Conservation (phyloP, 306 rosid species). For the Comarum palustre region DNA sequence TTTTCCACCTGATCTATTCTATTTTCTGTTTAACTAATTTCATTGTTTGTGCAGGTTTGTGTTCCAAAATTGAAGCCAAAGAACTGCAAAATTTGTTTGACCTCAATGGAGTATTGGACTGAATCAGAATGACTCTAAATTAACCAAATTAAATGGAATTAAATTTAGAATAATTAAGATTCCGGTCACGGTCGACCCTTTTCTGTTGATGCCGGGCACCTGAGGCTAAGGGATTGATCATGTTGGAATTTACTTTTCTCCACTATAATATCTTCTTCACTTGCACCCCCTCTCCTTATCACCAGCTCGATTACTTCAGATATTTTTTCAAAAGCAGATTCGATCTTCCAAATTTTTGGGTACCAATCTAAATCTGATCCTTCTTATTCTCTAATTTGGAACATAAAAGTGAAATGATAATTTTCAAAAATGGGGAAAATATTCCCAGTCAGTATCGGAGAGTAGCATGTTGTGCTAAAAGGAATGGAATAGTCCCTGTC, state of each 20-base stretch:
- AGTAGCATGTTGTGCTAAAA: background rate
- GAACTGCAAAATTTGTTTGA: background rate
- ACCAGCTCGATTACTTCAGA: background rate
- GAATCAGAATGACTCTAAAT: background rate
- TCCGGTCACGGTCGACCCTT: background rate
- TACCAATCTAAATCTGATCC: background rate
- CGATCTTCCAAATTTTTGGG: background rate
- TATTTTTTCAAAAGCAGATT: background rate
- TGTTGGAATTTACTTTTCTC: background rate
- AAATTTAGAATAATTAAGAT: background rate
- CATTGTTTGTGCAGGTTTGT: background rate
- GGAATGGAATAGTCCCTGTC: background rate
- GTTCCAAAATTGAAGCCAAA: background rate
- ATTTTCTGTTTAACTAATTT: background rate
- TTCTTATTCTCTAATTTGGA: background rate
- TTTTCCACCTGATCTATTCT: background rate
- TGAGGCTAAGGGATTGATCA: background rate
- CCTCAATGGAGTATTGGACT: background rate
- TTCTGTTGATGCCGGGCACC: slow-evolving; percentile 7
- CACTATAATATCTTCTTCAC: background rate
- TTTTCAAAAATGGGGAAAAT: background rate
- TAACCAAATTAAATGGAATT: background rate
- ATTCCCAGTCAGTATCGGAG: background rate
- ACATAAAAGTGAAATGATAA: background rate
- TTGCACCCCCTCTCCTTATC: background rate